A percentile compares a stretch with the other conserved stretches of the same genome.
Conservation (phyloP, 1,284 basidiomycete genomes). For the Melanopsichium pennsylvanicum region DNA sequence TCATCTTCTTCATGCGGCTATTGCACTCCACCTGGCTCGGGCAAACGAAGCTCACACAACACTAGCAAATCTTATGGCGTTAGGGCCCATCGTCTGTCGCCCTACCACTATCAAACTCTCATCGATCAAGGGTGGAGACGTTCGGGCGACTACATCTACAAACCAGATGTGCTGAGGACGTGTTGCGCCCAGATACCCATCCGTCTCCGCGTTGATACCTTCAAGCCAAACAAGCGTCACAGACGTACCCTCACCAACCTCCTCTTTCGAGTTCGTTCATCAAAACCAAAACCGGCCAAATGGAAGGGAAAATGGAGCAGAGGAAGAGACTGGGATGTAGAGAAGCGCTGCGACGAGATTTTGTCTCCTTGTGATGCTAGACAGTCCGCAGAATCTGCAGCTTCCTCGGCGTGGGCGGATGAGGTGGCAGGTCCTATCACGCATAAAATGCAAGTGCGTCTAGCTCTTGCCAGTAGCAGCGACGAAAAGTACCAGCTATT, state of each 20-base stretch:
- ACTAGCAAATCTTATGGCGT: conserved; percentile 67
- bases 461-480: conserved; percentile 31
- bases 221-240: conserved; percentile 36
- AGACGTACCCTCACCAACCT: conserved; percentile 45
- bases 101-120: conserved; percentile 54
- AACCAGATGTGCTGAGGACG: conserved; percentile 55
- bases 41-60: conserved; percentile 54
- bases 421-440: conserved; percentile 38
- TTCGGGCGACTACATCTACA: conserved; percentile 59
- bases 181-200: conserved; percentile 62
- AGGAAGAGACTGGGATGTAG: conserved; percentile 29
- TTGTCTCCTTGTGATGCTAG: background rate
- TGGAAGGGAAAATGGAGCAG: conserved; percentile 55
- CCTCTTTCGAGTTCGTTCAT: conserved; percentile 33
- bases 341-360: conserved; percentile 32
- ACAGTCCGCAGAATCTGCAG: background rate
- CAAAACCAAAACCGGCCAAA: conserved; percentile 34
- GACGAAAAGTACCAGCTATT: conserved; percentile 61
- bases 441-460: conserved; percentile 9
- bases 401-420: conserved; percentile 23
- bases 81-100: conserved; percentile 49
- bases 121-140: conserved; percentile 61
- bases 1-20: conserved; percentile 68
- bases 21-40: conserved; percentile 65
- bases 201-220: conserved; percentile 35